Conservation (phyloP, 768 basidiomycete genomes). For the Boletus pseudo-olivaceus region DNA sequence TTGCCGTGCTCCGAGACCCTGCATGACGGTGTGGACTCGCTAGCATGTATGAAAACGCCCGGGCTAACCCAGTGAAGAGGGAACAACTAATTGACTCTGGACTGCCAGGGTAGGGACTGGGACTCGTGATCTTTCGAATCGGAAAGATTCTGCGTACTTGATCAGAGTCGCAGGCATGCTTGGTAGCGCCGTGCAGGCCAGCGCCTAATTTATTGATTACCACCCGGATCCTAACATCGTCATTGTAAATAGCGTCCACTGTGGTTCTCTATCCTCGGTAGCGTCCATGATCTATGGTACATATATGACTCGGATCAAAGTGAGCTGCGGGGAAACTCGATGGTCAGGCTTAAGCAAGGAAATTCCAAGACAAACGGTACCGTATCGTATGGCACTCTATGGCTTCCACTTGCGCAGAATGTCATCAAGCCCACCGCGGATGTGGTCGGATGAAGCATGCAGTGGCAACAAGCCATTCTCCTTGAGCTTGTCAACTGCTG, state of each 20-base stretch:
- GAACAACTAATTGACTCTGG: too few species aligned
- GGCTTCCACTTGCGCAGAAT: constrained; percentile 23
- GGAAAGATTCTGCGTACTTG: background rate
- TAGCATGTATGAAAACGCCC: too few species aligned
- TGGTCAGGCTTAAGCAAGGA: constrained; percentile 4
- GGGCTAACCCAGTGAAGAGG: too few species aligned
- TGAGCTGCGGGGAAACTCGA: background rate
- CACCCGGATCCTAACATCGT: background rate
- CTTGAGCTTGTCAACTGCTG: constrained; percentile 24
- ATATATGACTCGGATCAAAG: background rate
- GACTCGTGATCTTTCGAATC: too few species aligned
- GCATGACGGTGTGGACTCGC: background rate
- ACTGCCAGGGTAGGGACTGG: too few species aligned
- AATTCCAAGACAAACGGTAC: background rate
- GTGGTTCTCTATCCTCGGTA: background rate
- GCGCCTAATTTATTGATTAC: background rate
- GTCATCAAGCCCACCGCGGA: constrained; percentile 24
- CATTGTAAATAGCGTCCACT: background rate
- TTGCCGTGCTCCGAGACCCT: constrained; percentile 11
- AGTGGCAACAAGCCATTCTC: constrained; percentile 12
- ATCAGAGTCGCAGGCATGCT: background rate
- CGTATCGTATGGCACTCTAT: background rate
- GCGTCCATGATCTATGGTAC: background rate
- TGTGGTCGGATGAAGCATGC: constrained; percentile 16
- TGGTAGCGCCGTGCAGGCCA: background rate